Base-by-base conservation (phyloP, 1,284 basidiomycete genomes). In the Trichosporon sp. region DNA sequence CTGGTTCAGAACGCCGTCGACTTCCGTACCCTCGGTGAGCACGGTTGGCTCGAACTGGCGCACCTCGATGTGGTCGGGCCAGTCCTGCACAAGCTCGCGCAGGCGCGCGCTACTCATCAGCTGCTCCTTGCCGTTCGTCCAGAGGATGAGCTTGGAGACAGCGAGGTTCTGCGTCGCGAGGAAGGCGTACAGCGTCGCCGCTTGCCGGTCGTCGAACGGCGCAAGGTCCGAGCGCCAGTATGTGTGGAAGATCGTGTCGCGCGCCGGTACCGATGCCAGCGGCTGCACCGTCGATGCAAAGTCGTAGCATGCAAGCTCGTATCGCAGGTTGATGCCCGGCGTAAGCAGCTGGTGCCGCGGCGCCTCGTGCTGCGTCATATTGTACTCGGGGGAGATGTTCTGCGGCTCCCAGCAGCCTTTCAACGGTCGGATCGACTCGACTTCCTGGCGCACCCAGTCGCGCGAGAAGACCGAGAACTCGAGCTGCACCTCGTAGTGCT, bases 151-250 rank as follows among this genome's bases (percentile, higher is more conserved):
- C 11, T 88, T 88, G 12, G 91, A 88, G 40, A 86, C 84, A 1
- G 82, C 75, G 3, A 90, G 79, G 73, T 92, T 88, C 82, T 98
- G 94, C 5, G 94, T 96, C 2, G 93, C 92, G 76, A 97, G 91
- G 83, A 95, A 94, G 0, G 92, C 92, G 78, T 91, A 91, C 78
- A 98, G 87, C 86, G 95, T 92, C 83, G 89, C 90, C 74, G 93
- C 91, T 80, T 98, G 94, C 19, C 94, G 88, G 65, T 88, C 86
- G 2, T 88, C 89, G 75, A 97, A 91, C 0, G 89, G 86, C 1
- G 88, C 88, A 51, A 97, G 88, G 84, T 97, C 94, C 46, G 87
- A 87, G 11, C 94, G 88, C 94, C 94, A 96, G 80, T 96, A 96
- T 0, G 93, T 91, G 83, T 97, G 94, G 80, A 89, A 95, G 68